Percentiles rank a stretch among this genome's conserved stretches.
Evolutionary conservation across 345 rosid genomes (phyloP).

Genomic region (Combretum micranthum): DNA sequence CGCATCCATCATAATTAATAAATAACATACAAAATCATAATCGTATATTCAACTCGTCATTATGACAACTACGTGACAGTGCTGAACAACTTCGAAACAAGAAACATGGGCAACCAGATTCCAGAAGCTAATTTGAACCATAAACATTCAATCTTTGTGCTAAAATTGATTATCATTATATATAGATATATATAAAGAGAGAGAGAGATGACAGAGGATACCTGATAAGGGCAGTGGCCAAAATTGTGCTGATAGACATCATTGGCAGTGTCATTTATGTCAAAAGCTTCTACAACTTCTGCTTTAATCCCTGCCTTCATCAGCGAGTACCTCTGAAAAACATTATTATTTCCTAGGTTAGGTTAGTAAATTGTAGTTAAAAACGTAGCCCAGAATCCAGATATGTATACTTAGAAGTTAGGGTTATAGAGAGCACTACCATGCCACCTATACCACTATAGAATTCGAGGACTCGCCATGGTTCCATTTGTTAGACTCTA

Average conservation of each 20-base stretch:
- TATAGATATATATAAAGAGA: neutral
- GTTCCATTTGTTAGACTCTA: slow-evolving; percentile 12
- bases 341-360: too few relatives aligned
- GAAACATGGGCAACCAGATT: too few relatives aligned
- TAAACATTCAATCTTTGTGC: too few relatives aligned
- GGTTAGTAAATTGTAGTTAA: neutral
- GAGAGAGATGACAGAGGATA: slow-evolving; percentile 12
- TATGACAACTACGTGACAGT: too few relatives aligned
- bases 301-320: slow-evolving; percentile 49
- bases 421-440: slow-evolving; percentile 29
- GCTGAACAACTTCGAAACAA: too few relatives aligned
- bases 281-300: slow-evolving; percentile 71
- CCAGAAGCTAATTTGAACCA: too few relatives aligned
- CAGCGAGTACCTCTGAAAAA: slow-evolving; percentile 62
- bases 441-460: slow-evolving; percentile 90
- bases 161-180: too few relatives aligned
- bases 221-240: slow-evolving; percentile 89
- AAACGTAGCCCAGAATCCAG: neutral
- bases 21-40: too few relatives aligned
- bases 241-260: slow-evolving; percentile 87
- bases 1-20: too few relatives aligned
- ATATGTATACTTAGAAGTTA: slow-evolving; percentile 3
- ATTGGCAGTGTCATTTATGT: slow-evolving; percentile 80
- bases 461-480: slow-evolving; percentile 86
- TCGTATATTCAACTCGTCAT: too few relatives aligned